These are phyloP conservation scores for Pelargonium myrrhifolium DNA, from an alignment of 441 rosid genomes.

Conservation along the genomic window DNA sequence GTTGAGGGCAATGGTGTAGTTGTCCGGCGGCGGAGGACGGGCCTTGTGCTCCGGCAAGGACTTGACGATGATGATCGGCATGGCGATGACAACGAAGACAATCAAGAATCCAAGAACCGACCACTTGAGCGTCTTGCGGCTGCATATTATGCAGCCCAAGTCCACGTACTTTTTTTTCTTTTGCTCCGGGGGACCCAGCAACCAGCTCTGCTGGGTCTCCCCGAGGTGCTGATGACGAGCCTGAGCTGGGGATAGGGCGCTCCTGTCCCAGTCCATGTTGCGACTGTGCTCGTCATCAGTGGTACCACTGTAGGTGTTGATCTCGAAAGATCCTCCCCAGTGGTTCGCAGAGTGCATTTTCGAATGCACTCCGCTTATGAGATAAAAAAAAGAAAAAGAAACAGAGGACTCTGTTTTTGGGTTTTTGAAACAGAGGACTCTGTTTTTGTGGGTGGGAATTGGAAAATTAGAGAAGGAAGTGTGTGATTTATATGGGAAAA, in stretches of 20 bases:
- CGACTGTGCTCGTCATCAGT: constrained; percentile 41
- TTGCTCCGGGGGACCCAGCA: constrained; percentile 43
- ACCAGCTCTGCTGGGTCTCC: constrained; percentile 87
- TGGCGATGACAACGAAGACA: constrained; percentile 45
- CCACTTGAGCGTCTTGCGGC: constrained; percentile 46
- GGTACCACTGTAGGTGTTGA: constrained; percentile 25
- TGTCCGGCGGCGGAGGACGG: constrained; percentile 47
- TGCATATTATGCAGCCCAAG: constrained; percentile 58
- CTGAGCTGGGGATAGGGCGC: constrained; percentile 30
- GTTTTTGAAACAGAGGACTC: no score
- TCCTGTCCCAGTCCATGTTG: constrained; percentile 45
- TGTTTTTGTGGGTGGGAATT: no score
- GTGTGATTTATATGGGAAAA: no score
- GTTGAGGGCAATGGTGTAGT: constrained; percentile 68
- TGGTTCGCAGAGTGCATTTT: constrained; percentile 52
- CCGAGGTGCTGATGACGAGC: constrained; percentile 33
- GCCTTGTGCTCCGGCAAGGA: constrained; percentile 45
- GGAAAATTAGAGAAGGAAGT: no score
- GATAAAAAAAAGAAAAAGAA: no score
- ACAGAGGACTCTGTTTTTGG: no score
- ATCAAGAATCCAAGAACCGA: constrained; percentile 31
- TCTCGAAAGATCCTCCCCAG: constrained; percentile 80
- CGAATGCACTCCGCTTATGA: no score
- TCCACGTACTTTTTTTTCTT: constrained; percentile 60
- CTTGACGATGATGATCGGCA: constrained; percentile 55